phyloP scores from a whole-genome alignment of 805 yeast genomes.

The Saccharomycopsis synnaedendra region DNA sequence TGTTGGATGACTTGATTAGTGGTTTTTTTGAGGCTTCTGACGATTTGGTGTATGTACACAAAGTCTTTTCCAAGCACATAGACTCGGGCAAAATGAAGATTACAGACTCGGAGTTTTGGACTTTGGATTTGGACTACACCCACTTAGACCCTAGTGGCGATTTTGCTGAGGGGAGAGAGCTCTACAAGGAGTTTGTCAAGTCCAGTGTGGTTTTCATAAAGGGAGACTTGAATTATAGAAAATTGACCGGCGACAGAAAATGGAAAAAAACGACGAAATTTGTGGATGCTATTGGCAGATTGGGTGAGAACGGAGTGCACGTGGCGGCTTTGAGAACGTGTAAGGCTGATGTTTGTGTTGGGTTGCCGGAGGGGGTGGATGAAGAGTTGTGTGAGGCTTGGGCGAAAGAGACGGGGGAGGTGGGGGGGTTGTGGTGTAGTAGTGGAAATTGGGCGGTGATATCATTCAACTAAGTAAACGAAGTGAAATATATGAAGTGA shows the following conservation, averaged over 20 bases:
- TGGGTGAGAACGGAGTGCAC: conserved; percentile 52
- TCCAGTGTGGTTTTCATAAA: conserved; percentile 74
- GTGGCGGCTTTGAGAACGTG: conserved; percentile 79
- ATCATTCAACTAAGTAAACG: conserved; percentile 27
- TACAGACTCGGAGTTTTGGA: conserved; percentile 75
- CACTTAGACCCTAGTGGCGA: conserved; percentile 40
- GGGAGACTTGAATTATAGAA: conserved; percentile 95
- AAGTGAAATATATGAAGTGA: not conserved
- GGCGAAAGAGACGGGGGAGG: conserved; percentile 46
- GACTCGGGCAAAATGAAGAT: conserved; percentile 36
- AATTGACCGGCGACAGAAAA: conserved; percentile 78
- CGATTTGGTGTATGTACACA: conserved; percentile 36
- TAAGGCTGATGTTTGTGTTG: conserved; percentile 93
- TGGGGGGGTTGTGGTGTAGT: conserved; percentile 71
- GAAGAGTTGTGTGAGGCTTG: conserved; percentile 54
- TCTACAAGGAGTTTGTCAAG: conserved; percentile 48
- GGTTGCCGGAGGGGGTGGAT: conserved; percentile 61
- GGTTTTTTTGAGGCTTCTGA: conserved; percentile 23
- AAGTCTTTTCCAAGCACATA: conserved; percentile 31
- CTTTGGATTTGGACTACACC: conserved; percentile 69
- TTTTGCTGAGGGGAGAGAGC: conserved; percentile 39
- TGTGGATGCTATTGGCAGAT: conserved; percentile 51
- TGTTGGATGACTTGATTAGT: conserved; percentile 47
- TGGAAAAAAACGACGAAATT: conserved; percentile 85
- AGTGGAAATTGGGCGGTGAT: conserved; percentile 94